These are phyloP conservation scores for Kwoniella shandongensis DNA, from an alignment of 768 basidiomycete species.

Conservation along the genomic window DNA sequence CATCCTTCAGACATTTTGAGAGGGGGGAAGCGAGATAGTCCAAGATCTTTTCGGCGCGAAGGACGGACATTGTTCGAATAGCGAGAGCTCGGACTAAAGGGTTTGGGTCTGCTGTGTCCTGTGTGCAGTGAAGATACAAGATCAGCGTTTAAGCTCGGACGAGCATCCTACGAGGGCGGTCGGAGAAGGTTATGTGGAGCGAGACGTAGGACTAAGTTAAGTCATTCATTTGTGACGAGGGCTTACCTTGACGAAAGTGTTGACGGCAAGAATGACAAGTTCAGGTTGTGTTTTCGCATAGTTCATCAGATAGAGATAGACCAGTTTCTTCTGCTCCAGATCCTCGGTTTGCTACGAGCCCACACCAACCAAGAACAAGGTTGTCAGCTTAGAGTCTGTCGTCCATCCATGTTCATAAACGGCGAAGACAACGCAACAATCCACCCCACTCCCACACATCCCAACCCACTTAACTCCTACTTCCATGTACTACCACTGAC, in stretches of 20 bases:
- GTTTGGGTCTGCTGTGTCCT: constrained; percentile 95
- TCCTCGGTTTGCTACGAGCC: constrained; percentile 87
- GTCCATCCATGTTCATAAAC: too few relatives aligned
- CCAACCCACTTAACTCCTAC: too few relatives aligned
- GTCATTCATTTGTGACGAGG: neutral
- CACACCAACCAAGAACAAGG: too few relatives aligned
- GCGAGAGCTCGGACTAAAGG: constrained; percentile 94
- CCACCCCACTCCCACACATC: too few relatives aligned
- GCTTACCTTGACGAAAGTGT: constrained; percentile 79
- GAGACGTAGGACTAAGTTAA: too few relatives aligned
- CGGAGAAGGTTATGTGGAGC: too few relatives aligned
- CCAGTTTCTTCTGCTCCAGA: constrained; percentile 98
- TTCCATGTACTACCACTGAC: too few relatives aligned
- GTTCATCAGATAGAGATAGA: constrained; percentile 99
- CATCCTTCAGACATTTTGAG: constrained; percentile 85
- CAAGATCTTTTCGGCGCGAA: constrained; percentile 98
- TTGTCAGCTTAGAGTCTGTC: too few relatives aligned
- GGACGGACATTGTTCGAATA: constrained; percentile 95
- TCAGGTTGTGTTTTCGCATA: constrained; percentile 99
- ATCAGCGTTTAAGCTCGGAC: constrained; percentile 5
- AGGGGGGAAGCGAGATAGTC: constrained; percentile 97
- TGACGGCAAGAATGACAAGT: constrained; percentile 96
- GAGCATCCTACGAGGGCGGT: neutral
- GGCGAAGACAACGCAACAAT: too few relatives aligned
- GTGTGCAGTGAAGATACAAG: constrained; percentile 29